Percentiles rank a stretch among this genome's conserved stretches.
Evolutionary conservation across 441 rosid genomes (phyloP).

Genomic region (Theobroma grandiflorum): DNA sequence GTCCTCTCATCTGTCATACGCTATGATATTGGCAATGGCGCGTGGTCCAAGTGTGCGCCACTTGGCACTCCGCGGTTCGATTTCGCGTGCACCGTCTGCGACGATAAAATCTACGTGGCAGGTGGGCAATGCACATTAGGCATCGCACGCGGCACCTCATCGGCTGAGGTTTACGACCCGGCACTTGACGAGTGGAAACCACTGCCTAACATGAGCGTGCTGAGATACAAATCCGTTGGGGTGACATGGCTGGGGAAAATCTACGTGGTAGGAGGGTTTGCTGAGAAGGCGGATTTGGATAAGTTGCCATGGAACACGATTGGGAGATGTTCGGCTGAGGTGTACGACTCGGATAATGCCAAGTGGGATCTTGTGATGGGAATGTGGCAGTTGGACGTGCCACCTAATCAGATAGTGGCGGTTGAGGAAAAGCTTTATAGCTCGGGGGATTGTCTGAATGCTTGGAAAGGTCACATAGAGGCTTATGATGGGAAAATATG

Average conservation of each 20-base stretch:
- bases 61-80: slow-evolving; percentile 44
- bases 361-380: slow-evolving; percentile 47
- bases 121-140: slow-evolving; percentile 39
- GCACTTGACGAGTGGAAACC: slow-evolving; percentile 42
- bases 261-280: slow-evolving; percentile 54
- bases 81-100: slow-evolving; percentile 45
- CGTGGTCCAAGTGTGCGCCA: slow-evolving; percentile 41
- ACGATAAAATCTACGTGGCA: slow-evolving; percentile 42
- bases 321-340: slow-evolving; percentile 56
- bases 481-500: slow-evolving; percentile 49
- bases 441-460: slow-evolving; percentile 58
- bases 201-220: slow-evolving; percentile 42
- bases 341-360: slow-evolving; percentile 38
- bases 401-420: slow-evolving; percentile 57
- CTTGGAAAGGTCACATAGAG: slow-evolving; percentile 66
- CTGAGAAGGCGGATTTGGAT: slow-evolving; percentile 31
- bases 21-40: slow-evolving; percentile 29
- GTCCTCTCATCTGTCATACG: slow-evolving; percentile 39
- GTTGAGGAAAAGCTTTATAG: slow-evolving; percentile 46
- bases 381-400: slow-evolving; percentile 65
- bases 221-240: slow-evolving; percentile 54
- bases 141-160: slow-evolving; percentile 38
- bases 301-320: slow-evolving; percentile 30
- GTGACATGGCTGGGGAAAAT: slow-evolving; percentile 58
- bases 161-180: slow-evolving; percentile 54